Base-by-base conservation (phyloP, 768 basidiomycete genomes). In the Pleurotus tuoliensis region DNA sequence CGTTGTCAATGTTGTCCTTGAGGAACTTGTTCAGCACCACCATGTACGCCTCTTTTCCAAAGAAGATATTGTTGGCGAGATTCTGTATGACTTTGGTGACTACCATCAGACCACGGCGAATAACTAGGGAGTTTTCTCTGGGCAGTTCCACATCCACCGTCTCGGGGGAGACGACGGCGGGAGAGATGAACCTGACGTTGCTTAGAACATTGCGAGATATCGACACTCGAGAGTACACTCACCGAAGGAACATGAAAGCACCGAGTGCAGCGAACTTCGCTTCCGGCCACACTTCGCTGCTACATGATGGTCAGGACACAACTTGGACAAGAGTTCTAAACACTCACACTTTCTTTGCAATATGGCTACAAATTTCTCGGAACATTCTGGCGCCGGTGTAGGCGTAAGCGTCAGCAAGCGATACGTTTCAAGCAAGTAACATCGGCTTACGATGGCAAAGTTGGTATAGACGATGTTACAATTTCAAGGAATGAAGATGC, bases 41-140 rank as follows among this genome's bases (percentile, higher is more conserved):
- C 90, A 94, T 93, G 63, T 92, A 86, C 3, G 84, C 82, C 63
- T 96, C 94, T 68, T 94, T 94, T 9, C 90, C 92, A 62, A 96
- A 96, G 64, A 92, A 85, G 48, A 95, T 88, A 62, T 97, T 96
- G 72, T 97, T 98, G 16, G 94, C 94, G 27, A 97, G 72, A 64
- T 92, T 94, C 70, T 96, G 94, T 46, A 97, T 86, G 56, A 95
- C 86, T 73, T 95, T 97, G 44, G 92, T 90, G 60, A 97, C 88
- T 47, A 90, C 75, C 78, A 91, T 87, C 12, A 96, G 75, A 15
- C 91, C 93, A 41, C 89, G 84, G 15, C 90, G 86, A 52, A 90
- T 77, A 25, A 80, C 76, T 1, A 63, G 30, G 4, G 65, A 63
- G 40, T 77, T 72, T 38, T 87, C 88, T 58, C 79, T 78, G 0